Percentiles rank a stretch among this genome's conserved stretches.
These are phyloP conservation scores for Friedmanniomyces endolithicus DNA, from an alignment of 495 filamentous ascomycete genomes.

Conservation along the genomic window DNA sequence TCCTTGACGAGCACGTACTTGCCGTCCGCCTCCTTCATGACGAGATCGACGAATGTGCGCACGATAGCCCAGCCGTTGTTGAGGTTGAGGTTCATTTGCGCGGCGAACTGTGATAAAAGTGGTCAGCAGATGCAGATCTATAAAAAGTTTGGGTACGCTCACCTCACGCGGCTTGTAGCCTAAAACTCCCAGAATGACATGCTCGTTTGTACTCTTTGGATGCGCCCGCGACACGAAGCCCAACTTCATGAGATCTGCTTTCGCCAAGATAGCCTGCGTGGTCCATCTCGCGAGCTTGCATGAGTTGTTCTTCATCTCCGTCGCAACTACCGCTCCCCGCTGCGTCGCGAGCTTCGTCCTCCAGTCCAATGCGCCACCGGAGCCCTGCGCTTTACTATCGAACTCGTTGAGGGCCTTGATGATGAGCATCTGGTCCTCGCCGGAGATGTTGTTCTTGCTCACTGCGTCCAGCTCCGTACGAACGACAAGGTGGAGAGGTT, in stretches of 20 bases:
- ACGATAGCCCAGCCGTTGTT: slow-evolving; percentile 99
- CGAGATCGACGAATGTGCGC: slow-evolving; percentile 90
- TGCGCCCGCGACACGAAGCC: slow-evolving; percentile 91
- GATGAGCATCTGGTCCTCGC: slow-evolving; percentile 77
- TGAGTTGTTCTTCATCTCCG: slow-evolving; percentile 99
- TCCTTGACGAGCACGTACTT: slow-evolving; percentile 70
- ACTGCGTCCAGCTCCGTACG: slow-evolving; percentile 94
- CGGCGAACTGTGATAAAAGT: slow-evolving; percentile 46
- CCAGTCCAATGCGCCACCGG: slow-evolving; percentile 91
- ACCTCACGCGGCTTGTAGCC: slow-evolving; percentile 87
- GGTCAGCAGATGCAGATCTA: neutral
- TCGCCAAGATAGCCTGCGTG: slow-evolving; percentile 85
- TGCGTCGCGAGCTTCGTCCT: slow-evolving; percentile 81
- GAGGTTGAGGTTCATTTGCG: slow-evolving; percentile 94
- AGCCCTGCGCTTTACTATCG: slow-evolving; percentile 90
- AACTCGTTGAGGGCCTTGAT: slow-evolving; percentile 98
- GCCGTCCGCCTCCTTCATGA: slow-evolving; percentile 56
- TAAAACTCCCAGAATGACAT: slow-evolving; percentile 89
- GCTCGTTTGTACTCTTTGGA: slow-evolving; percentile 76
- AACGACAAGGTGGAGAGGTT: slow-evolving; percentile 82
- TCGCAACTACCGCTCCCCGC: slow-evolving; percentile 90
- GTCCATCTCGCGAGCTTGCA: slow-evolving; percentile 97
- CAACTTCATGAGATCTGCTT: slow-evolving; percentile 94
- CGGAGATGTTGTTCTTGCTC: slow-evolving; percentile 79
- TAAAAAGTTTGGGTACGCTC: neutral